Evolutionary conservation across 495 filamentous ascomycete species (phyloP).

Genomic region (Haplographium delicatum): DNA sequence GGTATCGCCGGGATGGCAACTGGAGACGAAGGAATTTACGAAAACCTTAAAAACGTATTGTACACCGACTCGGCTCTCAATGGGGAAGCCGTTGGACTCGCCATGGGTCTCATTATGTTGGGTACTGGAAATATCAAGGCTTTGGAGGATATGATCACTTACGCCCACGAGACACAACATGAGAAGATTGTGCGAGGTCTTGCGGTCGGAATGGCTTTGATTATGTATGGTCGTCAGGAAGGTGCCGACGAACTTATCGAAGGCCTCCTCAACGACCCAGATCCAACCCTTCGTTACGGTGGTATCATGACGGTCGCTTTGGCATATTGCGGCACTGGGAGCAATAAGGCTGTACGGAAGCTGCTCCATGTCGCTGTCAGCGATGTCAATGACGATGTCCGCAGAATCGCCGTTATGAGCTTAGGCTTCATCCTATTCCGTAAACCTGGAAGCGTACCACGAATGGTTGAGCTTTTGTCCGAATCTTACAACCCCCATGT

Average conservation of each 20-base stretch:
- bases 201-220: constrained; percentile 93
- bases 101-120: constrained; percentile 96
- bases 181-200: constrained; percentile 98
- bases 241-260: constrained; percentile 91
- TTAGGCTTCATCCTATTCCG: constrained; percentile 98
- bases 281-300: constrained; percentile 90
- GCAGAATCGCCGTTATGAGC: constrained; percentile 95
- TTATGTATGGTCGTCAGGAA: constrained; percentile 97
- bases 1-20: constrained; percentile 98
- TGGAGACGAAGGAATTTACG: constrained; percentile 83
- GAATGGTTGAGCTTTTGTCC: constrained; percentile 97
- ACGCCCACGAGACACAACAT: constrained; percentile 95
- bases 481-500: constrained; percentile 99
- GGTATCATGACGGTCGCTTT: constrained; percentile 99
- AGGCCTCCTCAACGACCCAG: constrained; percentile 86
- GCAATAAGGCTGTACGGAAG: constrained; percentile 97
- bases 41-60: constrained; percentile 79
- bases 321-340: constrained; percentile 93
- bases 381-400: constrained; percentile 97
- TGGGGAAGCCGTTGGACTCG: constrained; percentile 90
- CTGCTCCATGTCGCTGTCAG: constrained; percentile 96
- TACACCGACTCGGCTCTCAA: constrained; percentile 93
- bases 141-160: constrained; percentile 91
- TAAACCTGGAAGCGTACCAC: constrained; percentile 92
- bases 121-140: constrained; percentile 90